Percentiles rank a stretch among this genome's conserved stretches.
These are phyloP conservation scores for Alloteropsis angusta DNA, from an alignment of 202 grass and related monocot species.

Conservation along the genomic window DNA sequence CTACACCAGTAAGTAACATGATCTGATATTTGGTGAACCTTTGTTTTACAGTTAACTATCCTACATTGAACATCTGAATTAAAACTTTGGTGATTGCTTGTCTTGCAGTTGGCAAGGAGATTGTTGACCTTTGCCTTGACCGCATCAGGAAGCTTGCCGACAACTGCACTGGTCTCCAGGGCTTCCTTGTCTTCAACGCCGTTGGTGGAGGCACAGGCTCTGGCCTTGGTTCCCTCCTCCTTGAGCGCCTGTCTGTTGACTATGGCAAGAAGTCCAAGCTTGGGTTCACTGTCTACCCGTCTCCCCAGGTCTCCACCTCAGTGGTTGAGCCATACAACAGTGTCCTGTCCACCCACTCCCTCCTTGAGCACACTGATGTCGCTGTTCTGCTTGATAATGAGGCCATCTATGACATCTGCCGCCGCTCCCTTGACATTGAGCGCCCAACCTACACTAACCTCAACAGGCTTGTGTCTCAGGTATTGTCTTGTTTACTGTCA, in stretches of 20 bases:
- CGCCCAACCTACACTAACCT: conserved; percentile 90
- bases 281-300: conserved; percentile 78
- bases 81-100: not conserved
- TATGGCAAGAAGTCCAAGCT: conserved; percentile 92
- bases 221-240: conserved; percentile 75
- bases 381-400: conserved; percentile 67
- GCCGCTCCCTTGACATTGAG: conserved; percentile 80
- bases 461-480: conserved; percentile 83
- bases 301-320: conserved; percentile 80
- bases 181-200: conserved; percentile 84
- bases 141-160: conserved; percentile 82
- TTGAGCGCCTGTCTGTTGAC: conserved; percentile 77
- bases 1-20: conserved; percentile 57
- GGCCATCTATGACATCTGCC: conserved; percentile 82
- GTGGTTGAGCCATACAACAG: conserved; percentile 91
- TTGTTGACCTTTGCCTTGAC: conserved; percentile 83
- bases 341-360: conserved; percentile 80
- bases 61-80: not conserved
- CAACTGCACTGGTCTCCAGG: conserved; percentile 82
- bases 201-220: conserved; percentile 76
- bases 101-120: conserved; percentile 74
- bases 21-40: not conserved
- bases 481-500: not conserved
- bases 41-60: not conserved
- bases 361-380: conserved; percentile 78